Evolutionary conservation across 352 stramenopile genomes (phyloP), one percentile per base, ranked within the genome.

Genomic region (Globisporangium takayamanum): DNA sequence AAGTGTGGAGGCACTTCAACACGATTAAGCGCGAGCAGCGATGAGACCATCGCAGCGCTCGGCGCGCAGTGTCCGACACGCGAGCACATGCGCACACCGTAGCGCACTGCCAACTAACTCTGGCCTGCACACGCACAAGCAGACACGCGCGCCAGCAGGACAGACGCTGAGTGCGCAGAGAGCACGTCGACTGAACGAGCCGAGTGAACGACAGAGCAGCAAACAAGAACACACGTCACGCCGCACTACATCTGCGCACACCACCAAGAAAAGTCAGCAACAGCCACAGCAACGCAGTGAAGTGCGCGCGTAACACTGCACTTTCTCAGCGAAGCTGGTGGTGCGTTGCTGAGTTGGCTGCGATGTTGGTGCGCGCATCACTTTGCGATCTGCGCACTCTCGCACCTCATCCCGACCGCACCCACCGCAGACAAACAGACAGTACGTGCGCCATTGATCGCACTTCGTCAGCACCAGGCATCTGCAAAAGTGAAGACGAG

Each of bases 291-390:
- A 7, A 36, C 30, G 33, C 33, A 39, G 33, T 11, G 33, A 7
- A 49, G 44, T 28, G 44, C 44, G 18, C 44, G 14, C 20, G 41
- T 14, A 46, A 14, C 41, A 46, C 6, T n/a, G 59, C 39, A 65
- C 59, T 65, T 65, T 65, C 59, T 65, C 59, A 26, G 30, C 6
- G 8, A 18, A n/a, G 33, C 26, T 22, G 30, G 39, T 15, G 51
- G 51, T 57, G 51, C 51, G 51, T 57, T n/a, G n/a, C 14, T 42
- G 28, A 22, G 4, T 30, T 58, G 53, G 8, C 20, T 33, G 39
- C 10, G 45, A 36, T 39, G 37, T 37, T 44, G 33, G 42, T 36
- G 47, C 25, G 52, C 33, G 5, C 53, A 16, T 48, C 59, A 65
- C 48, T 65, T 53, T 60, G 46, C 25, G 49, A 50, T 59, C 42